Percentiles rank a stretch among this genome's conserved stretches.
Conservation (phyloP, 2,329 filamentous ascomycete genomes). For the Arthrobotrys sphaeroides region DNA sequence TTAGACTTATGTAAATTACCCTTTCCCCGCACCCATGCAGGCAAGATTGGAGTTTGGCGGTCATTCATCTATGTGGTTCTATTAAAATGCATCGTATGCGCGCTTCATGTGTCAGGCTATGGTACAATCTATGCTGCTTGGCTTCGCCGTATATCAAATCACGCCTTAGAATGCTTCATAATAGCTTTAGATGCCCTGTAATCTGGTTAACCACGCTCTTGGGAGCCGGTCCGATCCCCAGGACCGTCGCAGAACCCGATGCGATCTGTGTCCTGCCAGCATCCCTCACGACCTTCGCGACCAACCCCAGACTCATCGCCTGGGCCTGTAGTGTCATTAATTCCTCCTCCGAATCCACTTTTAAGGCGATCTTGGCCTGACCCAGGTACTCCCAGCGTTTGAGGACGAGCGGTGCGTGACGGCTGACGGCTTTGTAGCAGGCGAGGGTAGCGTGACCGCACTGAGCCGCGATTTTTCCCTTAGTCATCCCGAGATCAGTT, state of each 20-base stretch:
- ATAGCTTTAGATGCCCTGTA: constrained; percentile 82
- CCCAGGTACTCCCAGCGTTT: constrained; percentile 84
- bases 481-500: constrained; percentile 96
- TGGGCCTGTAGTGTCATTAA: constrained; percentile 76
- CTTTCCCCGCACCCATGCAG: background rate
- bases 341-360: constrained; percentile 80
- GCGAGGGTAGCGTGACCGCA: constrained; percentile 95
- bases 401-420: constrained; percentile 70
- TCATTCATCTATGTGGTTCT: background rate
- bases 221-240: constrained; percentile 81
- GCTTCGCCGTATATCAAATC: background rate
- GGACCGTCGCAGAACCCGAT: constrained; percentile 87
- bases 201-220: constrained; percentile 87
- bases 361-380: constrained; percentile 92
- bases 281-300: constrained; percentile 89
- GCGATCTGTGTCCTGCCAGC: constrained; percentile 98
- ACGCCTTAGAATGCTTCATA: constrained; percentile 65
- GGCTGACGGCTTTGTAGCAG: constrained; percentile 86
- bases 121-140: constrained; percentile 14
- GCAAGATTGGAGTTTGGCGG: constrained; percentile 19
- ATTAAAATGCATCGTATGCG: background rate
- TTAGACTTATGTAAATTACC: constrained; percentile 57
- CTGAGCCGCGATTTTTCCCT: constrained; percentile 97
- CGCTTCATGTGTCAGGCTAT: background rate
- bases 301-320: constrained; percentile 83